phyloP scores from a whole-genome alignment of 75 land plant species.

The Pinus taeda region DNA sequence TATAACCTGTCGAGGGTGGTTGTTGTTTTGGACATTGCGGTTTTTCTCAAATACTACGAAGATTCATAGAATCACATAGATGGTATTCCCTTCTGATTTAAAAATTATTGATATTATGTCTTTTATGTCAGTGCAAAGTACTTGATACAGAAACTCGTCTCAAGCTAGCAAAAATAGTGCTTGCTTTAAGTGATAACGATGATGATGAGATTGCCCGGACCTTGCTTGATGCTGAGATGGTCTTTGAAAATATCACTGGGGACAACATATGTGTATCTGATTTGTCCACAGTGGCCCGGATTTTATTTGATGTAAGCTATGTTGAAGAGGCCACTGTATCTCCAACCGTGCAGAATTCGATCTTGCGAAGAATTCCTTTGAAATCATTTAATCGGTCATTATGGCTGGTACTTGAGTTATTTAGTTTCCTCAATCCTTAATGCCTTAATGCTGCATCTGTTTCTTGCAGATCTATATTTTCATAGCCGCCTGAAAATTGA shows the following conservation, averaged over 20 bases:
- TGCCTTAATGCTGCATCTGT: neutral
- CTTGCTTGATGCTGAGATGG: slow-evolving; percentile 28
- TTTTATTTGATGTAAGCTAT: slow-evolving; percentile 41
- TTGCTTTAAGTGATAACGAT: slow-evolving; percentile 25
- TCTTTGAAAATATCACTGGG: slow-evolving; percentile 23
- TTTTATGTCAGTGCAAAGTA: slow-evolving; percentile 33
- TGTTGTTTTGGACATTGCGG: no score
- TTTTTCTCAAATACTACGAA: no score
- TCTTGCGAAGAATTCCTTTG: slow-evolving; percentile 30
- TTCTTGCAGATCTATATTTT: neutral
- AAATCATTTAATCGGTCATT: slow-evolving; percentile 35
- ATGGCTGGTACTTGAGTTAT: slow-evolving; percentile 32
- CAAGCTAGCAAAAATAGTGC: slow-evolving; percentile 28
- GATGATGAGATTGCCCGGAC: slow-evolving; percentile 26
- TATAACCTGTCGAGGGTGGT: no score
- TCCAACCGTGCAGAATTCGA: slow-evolving; percentile 41
- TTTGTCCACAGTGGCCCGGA: slow-evolving; percentile 39
- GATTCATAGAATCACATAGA: neutral
- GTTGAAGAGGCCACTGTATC: slow-evolving; percentile 48
- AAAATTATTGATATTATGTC: neutral
- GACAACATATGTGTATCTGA: slow-evolving; percentile 15
- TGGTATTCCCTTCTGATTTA: neutral
- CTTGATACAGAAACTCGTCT: slow-evolving; percentile 19
- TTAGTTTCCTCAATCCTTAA: slow-evolving; percentile 2
- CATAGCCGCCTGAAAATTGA: neutral